Evolutionary conservation across 2,329 filamentous ascomycete species (phyloP).

Genomic region (Hymenoscyphus linearis): DNA sequence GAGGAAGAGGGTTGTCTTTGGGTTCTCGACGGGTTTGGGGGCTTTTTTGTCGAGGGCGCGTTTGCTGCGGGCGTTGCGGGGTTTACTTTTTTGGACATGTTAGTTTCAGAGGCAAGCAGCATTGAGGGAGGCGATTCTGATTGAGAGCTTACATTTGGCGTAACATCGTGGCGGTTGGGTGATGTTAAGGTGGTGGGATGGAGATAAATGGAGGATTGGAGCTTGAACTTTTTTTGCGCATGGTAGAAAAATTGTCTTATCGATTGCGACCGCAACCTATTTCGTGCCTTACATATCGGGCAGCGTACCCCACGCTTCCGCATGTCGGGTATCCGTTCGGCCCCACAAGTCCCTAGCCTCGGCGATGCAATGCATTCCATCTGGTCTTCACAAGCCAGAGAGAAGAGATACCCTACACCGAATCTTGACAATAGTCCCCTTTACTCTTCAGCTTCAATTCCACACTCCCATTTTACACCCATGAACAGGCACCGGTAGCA

Average conservation of each 20-base stretch:
- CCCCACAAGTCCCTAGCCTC: neutral
- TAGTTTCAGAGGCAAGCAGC: neutral
- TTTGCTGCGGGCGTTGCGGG: conserved; percentile 84
- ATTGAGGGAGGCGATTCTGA: neutral
- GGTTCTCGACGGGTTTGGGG: conserved; percentile 82
- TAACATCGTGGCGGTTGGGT: conserved; percentile 29
- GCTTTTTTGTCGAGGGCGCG: conserved; percentile 89
- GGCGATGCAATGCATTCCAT: neutral
- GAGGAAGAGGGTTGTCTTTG: conserved; percentile 85
- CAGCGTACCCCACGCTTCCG: neutral
- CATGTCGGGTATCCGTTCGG: neutral
- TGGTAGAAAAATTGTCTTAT: neutral
- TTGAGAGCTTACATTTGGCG: conserved; percentile 29
- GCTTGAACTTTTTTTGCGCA: conserved; percentile 8
- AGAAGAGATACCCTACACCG: neutral
- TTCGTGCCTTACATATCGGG: neutral
- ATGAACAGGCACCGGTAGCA: conserved; percentile 23
- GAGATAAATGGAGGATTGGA: conserved; percentile 3
- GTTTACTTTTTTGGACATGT: conserved; percentile 44
- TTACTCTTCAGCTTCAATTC: neutral
- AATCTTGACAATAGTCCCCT: conserved; percentile 4
- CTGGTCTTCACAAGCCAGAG: neutral
- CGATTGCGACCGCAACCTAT: neutral
- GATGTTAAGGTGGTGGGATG: conserved; percentile 7
- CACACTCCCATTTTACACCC: conserved; percentile 5